A percentile compares a stretch with the other conserved stretches of the same genome.
phyloP scores from a whole-genome alignment of 768 basidiomycete species.

The Butyriboletus loyo region DNA sequence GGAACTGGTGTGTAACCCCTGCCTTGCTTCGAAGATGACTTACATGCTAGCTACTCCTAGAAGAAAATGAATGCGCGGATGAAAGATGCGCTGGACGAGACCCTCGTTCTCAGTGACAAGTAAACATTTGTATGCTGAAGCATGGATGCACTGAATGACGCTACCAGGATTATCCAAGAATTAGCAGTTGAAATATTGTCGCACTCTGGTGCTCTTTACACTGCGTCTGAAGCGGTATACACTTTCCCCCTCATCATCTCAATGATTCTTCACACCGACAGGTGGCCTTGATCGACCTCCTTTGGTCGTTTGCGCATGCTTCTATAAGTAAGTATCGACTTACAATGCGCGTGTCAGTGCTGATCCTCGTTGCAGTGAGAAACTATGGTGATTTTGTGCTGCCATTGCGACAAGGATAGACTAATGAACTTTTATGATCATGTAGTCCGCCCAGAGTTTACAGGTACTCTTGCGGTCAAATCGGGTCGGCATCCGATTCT shows the following conservation, averaged over 20 bases:
- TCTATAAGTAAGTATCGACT: constrained; percentile 63
- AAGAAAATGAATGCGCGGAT: constrained; percentile 87
- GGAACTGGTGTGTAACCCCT: constrained; percentile 60
- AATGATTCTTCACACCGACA: constrained; percentile 25
- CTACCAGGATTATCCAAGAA: constrained; percentile 70
- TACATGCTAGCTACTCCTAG: constrained; percentile 34
- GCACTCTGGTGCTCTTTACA: constrained; percentile 79
- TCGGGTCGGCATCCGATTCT: constrained; percentile 86
- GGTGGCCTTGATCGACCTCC: constrained; percentile 87
- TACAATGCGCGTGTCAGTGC: neutral
- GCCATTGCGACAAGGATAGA: neutral
- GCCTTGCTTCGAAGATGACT: neutral
- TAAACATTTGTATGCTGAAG: constrained; percentile 23
- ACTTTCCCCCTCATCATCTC: neutral
- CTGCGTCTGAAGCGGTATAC: constrained; percentile 81
- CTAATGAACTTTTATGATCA: neutral
- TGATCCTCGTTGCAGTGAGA: constrained; percentile 34
- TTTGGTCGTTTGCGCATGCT: constrained; percentile 83
- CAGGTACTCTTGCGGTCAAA: constrained; percentile 86
- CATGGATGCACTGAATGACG: neutral
- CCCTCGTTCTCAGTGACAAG: constrained; percentile 82
- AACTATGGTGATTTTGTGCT: constrained; percentile 41
- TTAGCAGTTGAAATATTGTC: constrained; percentile 67
- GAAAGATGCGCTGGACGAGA: constrained; percentile 89
- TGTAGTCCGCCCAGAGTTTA: constrained; percentile 87